A percentile compares a stretch with the other conserved stretches of the same genome.
These are phyloP conservation scores for Penicillium lividum DNA, from an alignment of 495 filamentous ascomycete genomes.

Conservation along the genomic window DNA sequence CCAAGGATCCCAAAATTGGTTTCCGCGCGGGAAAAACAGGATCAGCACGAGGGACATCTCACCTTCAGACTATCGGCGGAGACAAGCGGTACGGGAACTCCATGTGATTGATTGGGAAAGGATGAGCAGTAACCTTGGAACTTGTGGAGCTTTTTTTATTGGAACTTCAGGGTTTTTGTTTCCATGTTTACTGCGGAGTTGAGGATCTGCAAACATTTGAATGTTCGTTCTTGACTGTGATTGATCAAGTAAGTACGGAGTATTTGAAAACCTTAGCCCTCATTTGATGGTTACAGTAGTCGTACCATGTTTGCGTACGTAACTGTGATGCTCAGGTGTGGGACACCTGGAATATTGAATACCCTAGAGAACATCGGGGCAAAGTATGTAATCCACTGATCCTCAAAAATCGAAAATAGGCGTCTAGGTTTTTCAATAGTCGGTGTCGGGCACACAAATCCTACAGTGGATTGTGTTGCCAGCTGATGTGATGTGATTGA, in stretches of 20 bases:
- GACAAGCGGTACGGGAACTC: slow-evolving; percentile 8
- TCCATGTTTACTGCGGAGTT: slow-evolving; percentile 1
- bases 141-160: neutral
- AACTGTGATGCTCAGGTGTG: neutral
- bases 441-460: neutral
- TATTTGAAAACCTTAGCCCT: neutral
- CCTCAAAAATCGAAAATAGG: neutral
- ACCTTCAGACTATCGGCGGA: slow-evolving; percentile 8
- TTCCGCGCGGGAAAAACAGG: slow-evolving; percentile 1
- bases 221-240: neutral
- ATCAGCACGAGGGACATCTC: slow-evolving; percentile 4
- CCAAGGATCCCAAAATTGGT: neutral
- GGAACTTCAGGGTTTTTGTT: neutral
- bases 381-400: neutral
- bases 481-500: neutral
- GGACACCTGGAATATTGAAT: neutral
- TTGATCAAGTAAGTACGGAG: neutral
- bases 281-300: neutral
- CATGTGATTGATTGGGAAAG: neutral
- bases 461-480: neutral
- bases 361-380: neutral
- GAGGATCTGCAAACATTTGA: neutral
- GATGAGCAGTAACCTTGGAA: neutral
- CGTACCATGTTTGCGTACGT: neutral
- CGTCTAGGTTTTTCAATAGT: neutral